A percentile compares a stretch with the other conserved stretches of the same genome.
These are phyloP conservation scores for Emericellopsis atlantica DNA, from an alignment of 2,329 filamentous ascomycete species.

Conservation along the genomic window DNA sequence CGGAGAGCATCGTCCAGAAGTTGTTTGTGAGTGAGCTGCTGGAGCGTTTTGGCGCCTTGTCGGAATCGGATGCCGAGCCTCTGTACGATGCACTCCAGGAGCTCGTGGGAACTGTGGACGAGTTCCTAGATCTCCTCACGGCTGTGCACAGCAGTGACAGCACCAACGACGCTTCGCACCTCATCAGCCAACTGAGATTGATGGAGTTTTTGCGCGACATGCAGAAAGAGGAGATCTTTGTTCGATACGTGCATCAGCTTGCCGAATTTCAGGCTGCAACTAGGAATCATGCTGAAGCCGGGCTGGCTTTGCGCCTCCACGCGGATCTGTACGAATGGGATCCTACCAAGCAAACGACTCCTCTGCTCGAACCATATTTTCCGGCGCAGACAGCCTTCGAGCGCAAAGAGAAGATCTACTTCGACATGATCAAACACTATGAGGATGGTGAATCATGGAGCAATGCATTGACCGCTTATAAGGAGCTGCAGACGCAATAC, in stretches of 20 bases:
- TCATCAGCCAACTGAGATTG: constrained; percentile 77
- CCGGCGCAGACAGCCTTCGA: constrained; percentile 81
- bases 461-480: constrained; percentile 75
- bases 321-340: constrained; percentile 93
- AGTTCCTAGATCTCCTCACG: constrained; percentile 81
- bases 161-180: constrained; percentile 62
- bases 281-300: constrained; percentile 75
- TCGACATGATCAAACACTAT: constrained; percentile 88
- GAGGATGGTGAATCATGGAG: constrained; percentile 94
- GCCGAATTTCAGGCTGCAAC: constrained; percentile 64
- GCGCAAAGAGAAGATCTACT: constrained; percentile 83
- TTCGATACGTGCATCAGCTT: constrained; percentile 89
- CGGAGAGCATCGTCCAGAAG: constrained; percentile 83
- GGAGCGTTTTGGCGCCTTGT: constrained; percentile 62
- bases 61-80: constrained; percentile 53
- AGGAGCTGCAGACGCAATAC: constrained; percentile 84
- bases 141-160: constrained; percentile 72
- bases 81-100: constrained; percentile 66
- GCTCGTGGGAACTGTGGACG: constrained; percentile 74
- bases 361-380: constrained; percentile 62
- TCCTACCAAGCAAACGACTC: constrained; percentile 49
- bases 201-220: constrained; percentile 97
- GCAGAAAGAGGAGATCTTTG: constrained; percentile 94
- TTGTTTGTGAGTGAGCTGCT: constrained; percentile 81
- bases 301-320: constrained; percentile 77